Evolutionary conservation across 2,329 filamentous ascomycete species (phyloP).

Genomic region (Hyphodiscus sp.): DNA sequence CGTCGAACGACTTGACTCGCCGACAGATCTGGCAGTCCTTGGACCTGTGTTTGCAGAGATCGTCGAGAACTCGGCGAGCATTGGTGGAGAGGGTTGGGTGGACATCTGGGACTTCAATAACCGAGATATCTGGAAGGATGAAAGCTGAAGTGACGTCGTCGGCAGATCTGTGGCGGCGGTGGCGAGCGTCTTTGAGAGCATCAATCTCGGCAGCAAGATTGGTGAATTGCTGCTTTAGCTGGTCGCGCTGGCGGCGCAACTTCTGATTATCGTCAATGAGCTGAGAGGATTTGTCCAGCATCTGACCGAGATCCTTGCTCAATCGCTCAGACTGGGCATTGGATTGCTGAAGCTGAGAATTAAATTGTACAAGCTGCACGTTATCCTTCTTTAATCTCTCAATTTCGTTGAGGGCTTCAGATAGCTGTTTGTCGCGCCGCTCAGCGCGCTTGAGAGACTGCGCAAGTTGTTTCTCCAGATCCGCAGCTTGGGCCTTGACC

Average conservation of each 20-base stretch:
- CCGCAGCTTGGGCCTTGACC: constrained; percentile 49
- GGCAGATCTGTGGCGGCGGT: constrained; percentile 30
- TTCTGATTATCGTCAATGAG: background rate
- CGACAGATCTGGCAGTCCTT: constrained; percentile 52
- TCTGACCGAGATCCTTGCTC: too few relatives aligned
- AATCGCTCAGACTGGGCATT: too few relatives aligned
- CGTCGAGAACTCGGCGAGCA: constrained; percentile 47
- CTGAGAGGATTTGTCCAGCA: too few relatives aligned
- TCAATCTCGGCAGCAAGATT: constrained; percentile 11
- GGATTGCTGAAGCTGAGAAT: background rate
- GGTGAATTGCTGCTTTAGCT: constrained; percentile 21
- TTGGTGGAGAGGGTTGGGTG: constrained; percentile 45
- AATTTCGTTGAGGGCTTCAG: background rate
- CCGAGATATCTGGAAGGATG: constrained; percentile 48
- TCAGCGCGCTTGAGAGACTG: background rate
- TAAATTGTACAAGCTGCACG: background rate
- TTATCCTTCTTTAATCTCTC: too few relatives aligned
- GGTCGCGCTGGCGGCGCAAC: constrained; percentile 3
- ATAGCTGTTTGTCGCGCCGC: background rate
- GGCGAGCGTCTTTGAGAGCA: constrained; percentile 3
- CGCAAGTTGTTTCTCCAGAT: constrained; percentile 38
- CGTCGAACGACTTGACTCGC: constrained; percentile 40
- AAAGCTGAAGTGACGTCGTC: constrained; percentile 55
- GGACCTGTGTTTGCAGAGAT: constrained; percentile 48
- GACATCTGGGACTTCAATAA: constrained; percentile 23